Conservation (phyloP, 768 basidiomycete genomes). For the Fistulinella prunicolor region DNA sequence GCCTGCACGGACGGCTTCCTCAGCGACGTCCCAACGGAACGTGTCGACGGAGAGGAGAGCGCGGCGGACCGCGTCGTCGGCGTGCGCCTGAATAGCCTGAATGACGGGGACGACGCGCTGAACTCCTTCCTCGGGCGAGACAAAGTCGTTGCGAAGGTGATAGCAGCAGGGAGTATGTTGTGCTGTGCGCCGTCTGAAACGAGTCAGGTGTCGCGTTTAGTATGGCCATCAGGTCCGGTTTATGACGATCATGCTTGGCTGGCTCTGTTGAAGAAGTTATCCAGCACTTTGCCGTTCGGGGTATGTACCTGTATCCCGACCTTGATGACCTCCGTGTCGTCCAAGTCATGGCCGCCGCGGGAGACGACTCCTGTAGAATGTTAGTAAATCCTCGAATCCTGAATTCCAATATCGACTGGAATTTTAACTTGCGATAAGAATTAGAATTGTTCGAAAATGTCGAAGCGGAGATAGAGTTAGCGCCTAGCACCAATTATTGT, state of each 20-base stretch:
- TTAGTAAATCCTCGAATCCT: too few species aligned
- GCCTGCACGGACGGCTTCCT: conserved; percentile 66
- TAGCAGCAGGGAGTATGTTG: conserved; percentile 49
- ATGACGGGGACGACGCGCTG: conserved; percentile 72
- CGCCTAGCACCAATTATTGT: too few species aligned
- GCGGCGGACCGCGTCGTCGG: conserved; percentile 8
- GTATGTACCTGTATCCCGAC: conserved; percentile 14
- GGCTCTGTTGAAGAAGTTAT: conserved; percentile 18
- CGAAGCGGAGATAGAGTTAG: too few species aligned
- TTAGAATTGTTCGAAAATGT: too few species aligned
- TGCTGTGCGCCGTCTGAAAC: conserved; percentile 83
- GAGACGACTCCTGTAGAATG: too few species aligned
- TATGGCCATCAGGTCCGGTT: conserved; percentile 84
- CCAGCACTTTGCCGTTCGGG: conserved; percentile 25
- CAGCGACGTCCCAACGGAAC: conserved; percentile 24
- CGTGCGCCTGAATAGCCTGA: conserved; percentile 46
- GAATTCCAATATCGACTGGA: too few species aligned
- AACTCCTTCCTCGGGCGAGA: conserved; percentile 68
- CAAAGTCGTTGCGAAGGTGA: conserved; percentile 53
- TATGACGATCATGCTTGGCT: conserved; percentile 20
- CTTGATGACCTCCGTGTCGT: conserved; percentile 6
- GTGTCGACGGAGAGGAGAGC: conserved; percentile 28
- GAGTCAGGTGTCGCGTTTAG: conserved; percentile 95
- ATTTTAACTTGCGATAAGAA: too few species aligned
- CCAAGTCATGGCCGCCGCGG: too few species aligned